Evolutionary conservation across 2,329 filamentous ascomycete species (phyloP).

Genomic region (Cryphonectria nitschkei): DNA sequence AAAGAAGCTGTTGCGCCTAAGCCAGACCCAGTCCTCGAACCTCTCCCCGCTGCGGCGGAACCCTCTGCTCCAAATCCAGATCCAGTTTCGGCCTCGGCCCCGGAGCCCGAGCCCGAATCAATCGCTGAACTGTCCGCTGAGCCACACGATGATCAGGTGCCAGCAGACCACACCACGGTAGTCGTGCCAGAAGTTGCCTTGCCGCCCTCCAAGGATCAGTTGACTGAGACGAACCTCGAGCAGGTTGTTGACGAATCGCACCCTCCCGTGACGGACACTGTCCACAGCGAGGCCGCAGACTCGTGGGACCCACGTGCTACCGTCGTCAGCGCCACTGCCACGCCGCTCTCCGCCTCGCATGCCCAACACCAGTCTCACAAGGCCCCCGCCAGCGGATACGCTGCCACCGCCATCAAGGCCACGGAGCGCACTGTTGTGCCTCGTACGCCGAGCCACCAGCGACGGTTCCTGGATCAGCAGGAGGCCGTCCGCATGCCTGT

Average conservation of each 20-base stretch:
- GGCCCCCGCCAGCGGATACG: slow-evolving; percentile 72
- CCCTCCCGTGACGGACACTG: slow-evolving; percentile 78
- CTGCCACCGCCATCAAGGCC: slow-evolving; percentile 81
- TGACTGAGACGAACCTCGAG: slow-evolving; percentile 92
- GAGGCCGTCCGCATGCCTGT: slow-evolving; percentile 95
- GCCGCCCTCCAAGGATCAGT: slow-evolving; percentile 74
- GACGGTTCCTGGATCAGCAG: slow-evolving; percentile 89
- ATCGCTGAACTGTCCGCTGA: slow-evolving; percentile 39
- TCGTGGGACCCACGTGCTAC: slow-evolving; percentile 74
- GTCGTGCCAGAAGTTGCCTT: slow-evolving; percentile 60
- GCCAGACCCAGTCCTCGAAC: slow-evolving; percentile 50
- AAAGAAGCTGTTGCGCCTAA: slow-evolving; percentile 54
- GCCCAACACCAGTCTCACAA: slow-evolving; percentile 63
- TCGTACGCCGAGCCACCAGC: slow-evolving; percentile 79
- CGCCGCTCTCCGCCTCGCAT: slow-evolving; percentile 67
- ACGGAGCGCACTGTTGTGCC: slow-evolving; percentile 59
- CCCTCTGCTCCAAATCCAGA: slow-evolving; percentile 21
- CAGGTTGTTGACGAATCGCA: slow-evolving; percentile 82
- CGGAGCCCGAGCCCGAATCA: slow-evolving; percentile 40
- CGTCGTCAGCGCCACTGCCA: slow-evolving; percentile 63
- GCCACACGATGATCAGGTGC: slow-evolving; percentile 34
- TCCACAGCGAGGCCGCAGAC: slow-evolving; percentile 86
- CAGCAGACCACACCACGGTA: slow-evolving; percentile 43
- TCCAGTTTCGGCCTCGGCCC: slow-evolving; percentile 31
- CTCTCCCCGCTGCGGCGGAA: slow-evolving; percentile 45